Evolutionary conservation across 805 yeast genomes (phyloP).

Genomic region (Ascoidea tarda): DNA sequence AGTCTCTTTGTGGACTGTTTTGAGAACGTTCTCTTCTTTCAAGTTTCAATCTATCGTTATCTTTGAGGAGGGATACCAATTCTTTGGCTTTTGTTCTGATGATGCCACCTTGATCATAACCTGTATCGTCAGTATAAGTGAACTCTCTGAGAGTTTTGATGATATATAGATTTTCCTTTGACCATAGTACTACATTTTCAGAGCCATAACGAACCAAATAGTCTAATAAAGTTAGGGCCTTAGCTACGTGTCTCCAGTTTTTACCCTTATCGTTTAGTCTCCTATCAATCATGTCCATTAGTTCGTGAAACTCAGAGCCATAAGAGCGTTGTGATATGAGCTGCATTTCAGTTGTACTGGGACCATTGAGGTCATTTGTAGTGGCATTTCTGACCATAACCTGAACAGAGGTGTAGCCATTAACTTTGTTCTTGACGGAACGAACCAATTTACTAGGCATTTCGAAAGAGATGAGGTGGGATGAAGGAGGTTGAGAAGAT

Average conservation of each 20-base stretch:
- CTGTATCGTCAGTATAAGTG: slow-evolving; percentile 58
- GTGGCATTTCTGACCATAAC: slow-evolving; percentile 87
- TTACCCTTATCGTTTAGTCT: slow-evolving; percentile 92
- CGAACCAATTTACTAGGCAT: slow-evolving; percentile 76
- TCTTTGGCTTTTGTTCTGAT: slow-evolving; percentile 86
- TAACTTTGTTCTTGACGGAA: slow-evolving; percentile 76
- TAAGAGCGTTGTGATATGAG: slow-evolving; percentile 67
- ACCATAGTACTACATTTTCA: slow-evolving; percentile 85
- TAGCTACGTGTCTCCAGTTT: slow-evolving; percentile 94
- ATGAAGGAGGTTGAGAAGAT: too few species aligned
- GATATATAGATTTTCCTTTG: slow-evolving; percentile 74
- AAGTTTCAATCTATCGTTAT: slow-evolving; percentile 64
- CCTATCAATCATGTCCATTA: slow-evolving; percentile 89
- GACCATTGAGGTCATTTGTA: slow-evolving; percentile 75
- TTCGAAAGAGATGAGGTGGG: background rate
- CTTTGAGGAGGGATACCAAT: slow-evolving; percentile 62
- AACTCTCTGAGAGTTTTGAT: slow-evolving; percentile 87
- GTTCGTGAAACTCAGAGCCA: slow-evolving; percentile 63
- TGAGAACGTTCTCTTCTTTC: slow-evolving; percentile 35
- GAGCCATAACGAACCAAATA: slow-evolving; percentile 76
- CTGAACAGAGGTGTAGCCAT: slow-evolving; percentile 80
- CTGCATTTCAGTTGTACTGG: slow-evolving; percentile 70
- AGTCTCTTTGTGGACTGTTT: background rate
- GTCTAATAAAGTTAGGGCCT: slow-evolving; percentile 79
- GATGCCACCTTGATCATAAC: slow-evolving; percentile 77